Evolutionary conservation across 2,329 filamentous ascomycete species (phyloP), one percentile per base, ranked within the genome.

Genomic region (Claviceps sp.): DNA sequence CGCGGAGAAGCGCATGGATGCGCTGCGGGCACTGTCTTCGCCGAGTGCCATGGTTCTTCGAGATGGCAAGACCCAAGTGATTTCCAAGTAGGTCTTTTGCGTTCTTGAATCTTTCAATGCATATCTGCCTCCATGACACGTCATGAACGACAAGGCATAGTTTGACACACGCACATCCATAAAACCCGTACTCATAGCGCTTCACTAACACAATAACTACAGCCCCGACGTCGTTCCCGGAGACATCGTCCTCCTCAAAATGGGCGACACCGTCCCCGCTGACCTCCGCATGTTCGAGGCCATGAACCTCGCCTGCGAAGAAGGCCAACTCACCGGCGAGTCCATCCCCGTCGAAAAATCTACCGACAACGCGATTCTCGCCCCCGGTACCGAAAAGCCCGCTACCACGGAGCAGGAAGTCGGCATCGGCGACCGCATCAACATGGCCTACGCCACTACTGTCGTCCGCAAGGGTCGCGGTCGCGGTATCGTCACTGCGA

Each of bases 261-360:
- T 80, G 67, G 85, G 85, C 54, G 85, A 88, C 64, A 86, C 84
- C 4, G 77, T 89, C 42, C 85, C 85, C 9, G 85, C 85, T 40
- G 85, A 89, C 61, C 65, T 89, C 42, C 80, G 84, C 51, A 66
- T 84, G 20, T 76, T 86, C 58, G 82, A 88, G 60, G 78, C 77
- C 54, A 86, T 90, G 78, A 91, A 93, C 64, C 74, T 89, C 46
- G 81, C 82, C 55, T 88, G 85, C 61, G 88, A 95, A 59, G 85
- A 89, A 66, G 82, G 84, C 46, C 80, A 85, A 48, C 75, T 89
- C 45, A 89, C 86, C 6, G 86, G 86, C 61, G 86, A 90, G 66
- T 85, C 85, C 4, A 72, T 85, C 16, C 82, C 85, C 6, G 82
- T 86, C 26, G 79, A 82, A 63, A 85, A 89, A 70, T 73, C 77